Evolutionary conservation across 2,329 filamentous ascomycete species (phyloP).

Genomic region (Verticillium zaregamsianum): DNA sequence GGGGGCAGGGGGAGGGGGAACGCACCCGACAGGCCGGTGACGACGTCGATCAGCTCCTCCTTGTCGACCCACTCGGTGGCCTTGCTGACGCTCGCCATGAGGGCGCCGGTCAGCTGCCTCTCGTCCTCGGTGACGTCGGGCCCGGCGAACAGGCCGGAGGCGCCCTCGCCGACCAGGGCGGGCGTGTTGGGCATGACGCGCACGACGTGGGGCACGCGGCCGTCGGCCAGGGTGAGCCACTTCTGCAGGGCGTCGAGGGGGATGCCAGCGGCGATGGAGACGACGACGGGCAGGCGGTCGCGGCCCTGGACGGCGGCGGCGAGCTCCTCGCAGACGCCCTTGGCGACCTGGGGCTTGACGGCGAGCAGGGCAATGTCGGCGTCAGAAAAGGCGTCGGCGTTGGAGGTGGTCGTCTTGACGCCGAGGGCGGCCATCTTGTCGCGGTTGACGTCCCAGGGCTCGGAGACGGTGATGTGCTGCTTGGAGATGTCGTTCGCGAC

Average conservation of each 20-base stretch:
- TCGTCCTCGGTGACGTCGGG: conserved; percentile 36
- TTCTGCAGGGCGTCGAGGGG: conserved; percentile 36
- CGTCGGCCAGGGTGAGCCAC: conserved; percentile 35
- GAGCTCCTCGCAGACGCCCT: conserved; percentile 42
- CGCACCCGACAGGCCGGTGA: conserved; percentile 45
- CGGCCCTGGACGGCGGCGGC: conserved; percentile 27
- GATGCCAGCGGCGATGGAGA: conserved; percentile 47
- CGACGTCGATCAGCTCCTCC: conserved; percentile 45
- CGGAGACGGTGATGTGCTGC: conserved; percentile 41
- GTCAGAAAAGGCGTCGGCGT: conserved; percentile 36
- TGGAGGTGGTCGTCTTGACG: conserved; percentile 41
- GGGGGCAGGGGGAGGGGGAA: neutral
- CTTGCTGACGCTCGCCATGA: conserved; percentile 42
- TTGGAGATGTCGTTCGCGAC: conserved; percentile 36
- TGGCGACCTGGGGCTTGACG: conserved; percentile 47
- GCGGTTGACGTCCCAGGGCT: conserved; percentile 50
- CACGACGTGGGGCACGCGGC: conserved; percentile 37
- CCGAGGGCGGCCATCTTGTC: conserved; percentile 41
- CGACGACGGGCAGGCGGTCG: conserved; percentile 33
- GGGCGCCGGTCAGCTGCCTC: conserved; percentile 34
- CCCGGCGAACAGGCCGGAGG: conserved; percentile 41
- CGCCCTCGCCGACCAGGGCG: conserved; percentile 45
- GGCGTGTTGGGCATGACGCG: conserved; percentile 51
- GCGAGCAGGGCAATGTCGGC: conserved; percentile 45
- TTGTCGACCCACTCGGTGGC: conserved; percentile 45